Evolutionary conservation across 345 rosid genomes (phyloP).

Genomic region (Boechera divaricarpa): DNA sequence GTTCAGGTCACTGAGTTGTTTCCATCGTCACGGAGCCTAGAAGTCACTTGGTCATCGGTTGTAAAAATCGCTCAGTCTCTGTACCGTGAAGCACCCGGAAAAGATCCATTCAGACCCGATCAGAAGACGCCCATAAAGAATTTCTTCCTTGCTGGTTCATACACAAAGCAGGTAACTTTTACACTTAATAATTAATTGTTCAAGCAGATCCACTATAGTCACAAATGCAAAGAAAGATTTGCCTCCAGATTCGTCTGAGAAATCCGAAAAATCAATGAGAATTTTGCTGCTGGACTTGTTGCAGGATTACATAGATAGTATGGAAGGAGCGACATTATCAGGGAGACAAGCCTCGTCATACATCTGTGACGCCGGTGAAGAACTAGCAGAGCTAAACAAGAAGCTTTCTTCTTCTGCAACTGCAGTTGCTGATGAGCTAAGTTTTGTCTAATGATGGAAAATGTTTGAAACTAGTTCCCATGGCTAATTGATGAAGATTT

Average conservation of each 20-base stretch:
- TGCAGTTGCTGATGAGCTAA: constrained; percentile 64
- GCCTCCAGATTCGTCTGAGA: neutral
- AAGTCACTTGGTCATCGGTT: constrained; percentile 91
- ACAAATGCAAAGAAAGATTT: constrained; percentile 9
- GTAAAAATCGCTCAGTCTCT: constrained; percentile 94
- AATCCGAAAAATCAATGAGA: neutral
- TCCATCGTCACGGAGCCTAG: constrained; percentile 89
- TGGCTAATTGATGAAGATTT: constrained; percentile 13
- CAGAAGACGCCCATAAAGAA: constrained; percentile 91
- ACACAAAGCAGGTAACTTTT: constrained; percentile 82
- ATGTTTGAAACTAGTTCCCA: constrained; percentile 9
- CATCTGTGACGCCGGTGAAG: constrained; percentile 85
- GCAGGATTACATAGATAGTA: constrained; percentile 98
- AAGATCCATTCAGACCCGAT: constrained; percentile 97
- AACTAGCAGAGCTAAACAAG: constrained; percentile 70
- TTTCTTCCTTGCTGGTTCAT: constrained; percentile 95
- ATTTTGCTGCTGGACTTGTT: constrained; percentile 12
- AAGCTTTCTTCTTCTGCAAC: constrained; percentile 54
- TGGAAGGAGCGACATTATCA: constrained; percentile 96
- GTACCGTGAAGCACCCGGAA: constrained; percentile 94
- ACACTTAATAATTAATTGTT: neutral
- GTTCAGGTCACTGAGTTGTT: constrained; percentile 76
- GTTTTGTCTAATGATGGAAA: constrained; percentile 54
- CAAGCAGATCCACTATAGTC: constrained; percentile 2
- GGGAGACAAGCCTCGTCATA: constrained; percentile 95